Evolutionary conservation across 1,284 basidiomycete genomes (phyloP).

Genomic region (Meripilus lineatus): DNA sequence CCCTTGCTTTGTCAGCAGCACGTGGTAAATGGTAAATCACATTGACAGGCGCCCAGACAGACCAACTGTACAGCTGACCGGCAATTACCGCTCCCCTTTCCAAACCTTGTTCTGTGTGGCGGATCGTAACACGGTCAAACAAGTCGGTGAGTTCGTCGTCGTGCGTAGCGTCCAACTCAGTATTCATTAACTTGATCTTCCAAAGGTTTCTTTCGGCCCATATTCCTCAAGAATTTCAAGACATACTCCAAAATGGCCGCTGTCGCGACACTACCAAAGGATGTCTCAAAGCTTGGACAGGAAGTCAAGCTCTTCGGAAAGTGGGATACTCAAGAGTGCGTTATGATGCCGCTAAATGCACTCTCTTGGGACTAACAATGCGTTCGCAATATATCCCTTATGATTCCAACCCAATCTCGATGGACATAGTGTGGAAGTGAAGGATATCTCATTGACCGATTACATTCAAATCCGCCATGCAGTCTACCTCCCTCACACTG

Average conservation of each 20-base stretch:
- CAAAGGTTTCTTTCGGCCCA: constrained; percentile 15
- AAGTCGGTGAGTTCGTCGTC: neutral
- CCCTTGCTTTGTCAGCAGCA: no score
- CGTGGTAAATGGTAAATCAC: no score
- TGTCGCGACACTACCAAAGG: constrained; percentile 72
- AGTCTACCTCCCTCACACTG: constrained; percentile 97
- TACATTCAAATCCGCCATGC: constrained; percentile 99
- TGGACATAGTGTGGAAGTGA: constrained; percentile 91
- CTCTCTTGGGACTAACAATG: no score
- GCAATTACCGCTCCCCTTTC: neutral
- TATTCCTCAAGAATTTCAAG: constrained; percentile 20
- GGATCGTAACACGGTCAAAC: constrained; percentile 8
- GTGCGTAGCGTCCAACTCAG: constrained; percentile 15
- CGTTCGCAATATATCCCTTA: no score
- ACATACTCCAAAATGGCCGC: constrained; percentile 43
- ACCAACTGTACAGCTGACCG: neutral
- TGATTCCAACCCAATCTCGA: no score
- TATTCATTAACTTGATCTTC: constrained; percentile 15
- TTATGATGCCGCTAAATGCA: no score
- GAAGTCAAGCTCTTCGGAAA: constrained; percentile 96
- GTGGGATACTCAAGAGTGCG: constrained; percentile 96
- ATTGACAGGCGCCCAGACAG: no score
- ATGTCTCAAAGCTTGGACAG: constrained; percentile 79
- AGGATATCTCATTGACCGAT: constrained; percentile 98
- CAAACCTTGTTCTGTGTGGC: neutral